Percentiles rank a stretch among this genome's conserved stretches.
These are phyloP conservation scores for Caloboletus firmus DNA, from an alignment of 1,284 basidiomycete species.

Conservation along the genomic window DNA sequence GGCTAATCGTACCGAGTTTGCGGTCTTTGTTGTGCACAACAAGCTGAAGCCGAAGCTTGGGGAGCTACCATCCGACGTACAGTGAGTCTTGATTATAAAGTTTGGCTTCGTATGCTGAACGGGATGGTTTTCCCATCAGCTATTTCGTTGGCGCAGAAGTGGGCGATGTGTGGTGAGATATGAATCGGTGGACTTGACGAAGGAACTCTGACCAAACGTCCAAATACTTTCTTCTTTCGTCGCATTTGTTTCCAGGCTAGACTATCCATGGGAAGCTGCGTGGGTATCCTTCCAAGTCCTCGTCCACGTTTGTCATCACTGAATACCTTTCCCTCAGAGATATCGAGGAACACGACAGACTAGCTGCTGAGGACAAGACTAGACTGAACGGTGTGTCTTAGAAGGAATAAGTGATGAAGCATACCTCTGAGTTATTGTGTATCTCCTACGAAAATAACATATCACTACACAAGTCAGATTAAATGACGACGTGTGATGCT, in stretches of 20 bases:
- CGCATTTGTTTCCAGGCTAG: conserved; percentile 53
- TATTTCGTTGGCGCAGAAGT: conserved; percentile 72
- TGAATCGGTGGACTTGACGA: conserved; percentile 6
- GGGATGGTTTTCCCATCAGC: conserved; percentile 38
- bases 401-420: neutral
- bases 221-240: conserved; percentile 1
- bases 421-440: conserved; percentile 6
- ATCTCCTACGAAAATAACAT: conserved; percentile 2
- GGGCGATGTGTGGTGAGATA: conserved; percentile 58
- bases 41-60: conserved; percentile 86
- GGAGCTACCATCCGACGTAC: conserved; percentile 61
- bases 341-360: conserved; percentile 75
- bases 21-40: conserved; percentile 93
- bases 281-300: conserved; percentile 40
- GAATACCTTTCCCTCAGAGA: conserved; percentile 45
- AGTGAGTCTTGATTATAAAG: conserved; percentile 44
- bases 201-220: conserved; percentile 12
- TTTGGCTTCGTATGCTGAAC: conserved; percentile 10
- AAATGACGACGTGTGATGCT: too few relatives aligned
- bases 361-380: conserved; percentile 46
- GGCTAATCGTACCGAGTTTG: conserved; percentile 77
- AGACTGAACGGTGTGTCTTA: conserved; percentile 7
- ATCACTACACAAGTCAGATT: neutral
- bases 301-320: conserved; percentile 10
- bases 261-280: conserved; percentile 83